phyloP scores from a whole-genome alignment of 2,329 filamentous ascomycete species.

The Zalaria obscura region DNA sequence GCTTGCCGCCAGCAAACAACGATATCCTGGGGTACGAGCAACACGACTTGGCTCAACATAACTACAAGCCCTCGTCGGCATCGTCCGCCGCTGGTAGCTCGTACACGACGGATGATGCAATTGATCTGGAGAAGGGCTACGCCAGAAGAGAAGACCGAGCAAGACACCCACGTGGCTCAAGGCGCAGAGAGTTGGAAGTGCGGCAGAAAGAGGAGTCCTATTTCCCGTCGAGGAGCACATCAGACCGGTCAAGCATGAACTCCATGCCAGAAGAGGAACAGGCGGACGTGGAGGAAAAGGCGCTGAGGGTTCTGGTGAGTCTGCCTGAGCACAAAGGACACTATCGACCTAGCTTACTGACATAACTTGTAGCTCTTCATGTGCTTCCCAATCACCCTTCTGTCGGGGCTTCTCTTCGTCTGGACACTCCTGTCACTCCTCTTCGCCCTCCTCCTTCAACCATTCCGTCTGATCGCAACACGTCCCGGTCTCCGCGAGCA shows the following conservation, averaged over 20 bases:
- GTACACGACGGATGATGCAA: slow-evolving; percentile 12
- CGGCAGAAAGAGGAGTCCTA: slow-evolving; percentile 10
- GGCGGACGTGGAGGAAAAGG: slow-evolving; percentile 26
- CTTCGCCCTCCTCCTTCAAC: slow-evolving; percentile 36
- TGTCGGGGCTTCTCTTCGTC: slow-evolving; percentile 38
- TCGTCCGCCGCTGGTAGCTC: slow-evolving; percentile 13
- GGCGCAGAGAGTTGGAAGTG: neutral
- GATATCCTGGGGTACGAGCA: too few species aligned
- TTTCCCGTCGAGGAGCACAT: slow-evolving; percentile 7
- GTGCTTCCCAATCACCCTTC: slow-evolving; percentile 37
- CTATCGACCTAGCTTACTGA: neutral
- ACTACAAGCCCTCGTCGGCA: slow-evolving; percentile 8
- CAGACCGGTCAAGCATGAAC: slow-evolving; percentile 10
- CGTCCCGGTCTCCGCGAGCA: slow-evolving; percentile 35
- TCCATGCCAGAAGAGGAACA: slow-evolving; percentile 23
- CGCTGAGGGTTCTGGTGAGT: slow-evolving; percentile 28
- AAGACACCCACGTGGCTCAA: neutral
- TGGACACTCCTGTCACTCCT: slow-evolving; percentile 40
- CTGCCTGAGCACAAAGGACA: slow-evolving; percentile 5
- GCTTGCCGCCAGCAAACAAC: too few species aligned
- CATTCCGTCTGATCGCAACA: slow-evolving; percentile 31
- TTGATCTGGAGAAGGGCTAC: slow-evolving; percentile 16
- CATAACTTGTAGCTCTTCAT: slow-evolving; percentile 30
- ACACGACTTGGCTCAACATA: too few species aligned
- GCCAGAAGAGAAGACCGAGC: slow-evolving; percentile 5